Percentiles rank a stretch among this genome's conserved stretches.
Evolutionary conservation across 805 yeast genomes (phyloP).

Genomic region (Lachancea quebecensis): DNA sequence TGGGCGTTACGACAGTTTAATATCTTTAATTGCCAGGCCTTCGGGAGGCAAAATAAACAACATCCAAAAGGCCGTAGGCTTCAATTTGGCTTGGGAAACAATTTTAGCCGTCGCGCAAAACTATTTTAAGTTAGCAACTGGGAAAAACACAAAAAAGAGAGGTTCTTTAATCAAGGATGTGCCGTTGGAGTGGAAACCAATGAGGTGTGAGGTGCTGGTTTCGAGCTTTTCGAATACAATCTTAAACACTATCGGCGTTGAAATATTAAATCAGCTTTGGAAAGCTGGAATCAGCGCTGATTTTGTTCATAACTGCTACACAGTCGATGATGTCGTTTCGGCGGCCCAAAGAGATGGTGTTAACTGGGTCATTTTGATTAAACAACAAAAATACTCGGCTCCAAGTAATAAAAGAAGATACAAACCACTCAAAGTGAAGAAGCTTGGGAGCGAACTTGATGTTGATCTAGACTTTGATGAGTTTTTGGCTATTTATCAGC

Average conservation of each 20-base stretch:
- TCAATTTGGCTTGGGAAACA: constrained; percentile 71
- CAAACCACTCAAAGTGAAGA: constrained; percentile 71
- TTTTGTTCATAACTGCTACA: constrained; percentile 38
- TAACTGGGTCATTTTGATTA: constrained; percentile 69
- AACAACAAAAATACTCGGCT: constrained; percentile 45
- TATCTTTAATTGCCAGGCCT: constrained; percentile 58
- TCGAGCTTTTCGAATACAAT: constrained; percentile 56
- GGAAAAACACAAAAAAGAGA: constrained; percentile 30
- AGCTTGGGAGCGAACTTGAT: constrained; percentile 54
- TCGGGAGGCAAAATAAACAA: constrained; percentile 30
- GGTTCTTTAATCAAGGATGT: constrained; percentile 32
- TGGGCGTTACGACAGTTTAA: constrained; percentile 80
- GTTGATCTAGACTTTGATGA: constrained; percentile 69
- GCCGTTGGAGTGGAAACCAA: constrained; percentile 43
- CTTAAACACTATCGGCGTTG: constrained; percentile 55
- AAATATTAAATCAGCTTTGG: constrained; percentile 65
- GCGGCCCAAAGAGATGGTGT: constrained; percentile 65
- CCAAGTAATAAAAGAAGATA: constrained; percentile 42
- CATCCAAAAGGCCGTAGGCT: constrained; percentile 70
- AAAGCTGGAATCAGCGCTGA: constrained; percentile 74
- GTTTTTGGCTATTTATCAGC: constrained; percentile 40
- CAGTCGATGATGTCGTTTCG: constrained; percentile 58
- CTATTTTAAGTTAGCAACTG: constrained; percentile 36
- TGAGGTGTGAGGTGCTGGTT: constrained; percentile 76
- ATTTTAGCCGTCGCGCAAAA: constrained; percentile 46